A percentile compares a stretch with the other conserved stretches of the same genome.
Evolutionary conservation across 2,329 filamentous ascomycete species (phyloP).

Genomic region (Fusarium liriodendri): DNA sequence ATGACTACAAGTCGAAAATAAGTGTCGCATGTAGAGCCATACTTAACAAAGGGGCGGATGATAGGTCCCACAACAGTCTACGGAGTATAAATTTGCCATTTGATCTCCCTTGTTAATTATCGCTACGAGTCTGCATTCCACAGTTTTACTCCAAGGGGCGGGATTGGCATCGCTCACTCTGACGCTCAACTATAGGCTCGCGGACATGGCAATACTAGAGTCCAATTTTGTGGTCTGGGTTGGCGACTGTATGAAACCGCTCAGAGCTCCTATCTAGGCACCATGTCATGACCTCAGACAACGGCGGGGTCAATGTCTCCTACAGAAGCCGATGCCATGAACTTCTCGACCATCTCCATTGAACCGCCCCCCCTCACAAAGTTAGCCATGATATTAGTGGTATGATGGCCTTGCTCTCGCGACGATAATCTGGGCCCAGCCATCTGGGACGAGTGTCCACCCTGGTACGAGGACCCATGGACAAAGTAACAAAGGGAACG

Average conservation of each 20-base stretch:
- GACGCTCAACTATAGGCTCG: too few relatives aligned
- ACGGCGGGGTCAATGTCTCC: slow-evolving; percentile 15
- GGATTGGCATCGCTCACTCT: too few relatives aligned
- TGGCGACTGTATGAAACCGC: not conserved
- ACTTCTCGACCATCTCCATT: slow-evolving; percentile 13
- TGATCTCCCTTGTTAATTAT: too few relatives aligned
- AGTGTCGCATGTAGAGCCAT: too few relatives aligned
- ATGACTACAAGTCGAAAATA: too few relatives aligned
- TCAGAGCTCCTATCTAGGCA: not conserved
- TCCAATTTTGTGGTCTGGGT: too few relatives aligned
- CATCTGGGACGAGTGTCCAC: slow-evolving; percentile 19
- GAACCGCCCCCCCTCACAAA: slow-evolving; percentile 1
- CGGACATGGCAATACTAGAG: too few relatives aligned
- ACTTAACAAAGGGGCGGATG: too few relatives aligned
- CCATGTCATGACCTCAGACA: slow-evolving; percentile 17
- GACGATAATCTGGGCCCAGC: slow-evolving; percentile 11
- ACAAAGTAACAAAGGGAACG: slow-evolving; percentile 4
- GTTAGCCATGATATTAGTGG: slow-evolving; percentile 23
- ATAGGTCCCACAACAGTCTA: too few relatives aligned
- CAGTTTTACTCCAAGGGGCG: too few relatives aligned
- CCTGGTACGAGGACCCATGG: slow-evolving; percentile 12
- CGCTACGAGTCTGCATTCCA: too few relatives aligned
- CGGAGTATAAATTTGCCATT: too few relatives aligned
- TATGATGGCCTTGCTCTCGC: slow-evolving; percentile 23
- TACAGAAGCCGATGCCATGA: not conserved